These are phyloP conservation scores for Xenosphaeropsis pyriputrescens DNA, from an alignment of 2,329 filamentous ascomycete species.

Conservation along the genomic window DNA sequence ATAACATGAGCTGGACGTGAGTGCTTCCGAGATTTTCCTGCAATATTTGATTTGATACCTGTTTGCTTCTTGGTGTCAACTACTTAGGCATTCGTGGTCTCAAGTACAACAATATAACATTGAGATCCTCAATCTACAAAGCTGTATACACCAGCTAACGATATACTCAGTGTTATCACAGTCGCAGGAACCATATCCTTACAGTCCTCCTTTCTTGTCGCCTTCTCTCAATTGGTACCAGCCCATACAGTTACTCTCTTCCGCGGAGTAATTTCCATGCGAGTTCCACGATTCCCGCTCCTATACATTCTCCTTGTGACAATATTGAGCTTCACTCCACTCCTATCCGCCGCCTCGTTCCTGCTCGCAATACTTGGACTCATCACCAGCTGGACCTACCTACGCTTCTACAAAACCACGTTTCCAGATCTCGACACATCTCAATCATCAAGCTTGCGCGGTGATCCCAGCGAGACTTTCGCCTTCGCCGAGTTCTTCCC, in stretches of 20 bases:
- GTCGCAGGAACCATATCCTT: slow-evolving; percentile 82
- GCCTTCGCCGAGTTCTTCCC: slow-evolving; percentile 95
- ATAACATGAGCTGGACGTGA: slow-evolving; percentile 54
- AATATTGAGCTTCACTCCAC: slow-evolving; percentile 44
- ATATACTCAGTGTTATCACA: slow-evolving; percentile 47
- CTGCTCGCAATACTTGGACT: slow-evolving; percentile 73
- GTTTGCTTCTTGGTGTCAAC: too few relatives aligned
- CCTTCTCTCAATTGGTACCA: slow-evolving; percentile 93
- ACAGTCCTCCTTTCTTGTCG: slow-evolving; percentile 87
- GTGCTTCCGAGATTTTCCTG: slow-evolving; percentile 17
- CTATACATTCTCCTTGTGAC: slow-evolving; percentile 63
- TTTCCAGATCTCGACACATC: slow-evolving; percentile 53
- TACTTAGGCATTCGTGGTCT: too few relatives aligned
- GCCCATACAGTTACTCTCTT: slow-evolving; percentile 95
- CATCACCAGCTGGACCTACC: slow-evolving; percentile 82
- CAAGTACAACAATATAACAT: background rate
- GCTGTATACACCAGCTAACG: slow-evolving; percentile 18
- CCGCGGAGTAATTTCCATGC: slow-evolving; percentile 74
- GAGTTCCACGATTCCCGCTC: slow-evolving; percentile 60
- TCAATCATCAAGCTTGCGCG: slow-evolving; percentile 51
- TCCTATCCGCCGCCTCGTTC: slow-evolving; percentile 55
- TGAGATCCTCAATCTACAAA: slow-evolving; percentile 5
- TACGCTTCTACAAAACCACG: slow-evolving; percentile 81
- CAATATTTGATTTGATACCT: too few relatives aligned
- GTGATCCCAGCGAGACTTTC: slow-evolving; percentile 92